Percentiles rank a stretch among this genome's conserved stretches.
Conservation (phyloP, 148 eudicot species). For the Amaranthus palmeri region DNA sequence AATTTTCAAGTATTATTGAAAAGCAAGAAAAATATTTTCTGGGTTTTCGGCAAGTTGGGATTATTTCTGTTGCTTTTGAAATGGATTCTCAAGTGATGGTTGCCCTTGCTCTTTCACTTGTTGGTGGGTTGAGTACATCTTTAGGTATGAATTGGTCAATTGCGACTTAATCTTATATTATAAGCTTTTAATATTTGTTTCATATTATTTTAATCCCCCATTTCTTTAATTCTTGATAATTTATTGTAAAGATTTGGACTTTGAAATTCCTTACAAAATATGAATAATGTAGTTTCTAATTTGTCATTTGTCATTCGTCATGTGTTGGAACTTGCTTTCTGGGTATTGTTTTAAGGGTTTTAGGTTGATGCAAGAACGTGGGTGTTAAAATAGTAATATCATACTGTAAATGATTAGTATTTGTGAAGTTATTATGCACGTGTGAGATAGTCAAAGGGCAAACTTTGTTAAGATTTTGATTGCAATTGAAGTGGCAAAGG, state of each 20-base stretch:
- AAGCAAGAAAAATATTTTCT: constrained; percentile 1
- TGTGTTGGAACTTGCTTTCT: not conserved
- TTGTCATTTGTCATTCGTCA: not conserved
- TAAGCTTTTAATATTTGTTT: not conserved
- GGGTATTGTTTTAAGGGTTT: not conserved
- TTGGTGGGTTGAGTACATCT: constrained; percentile 96
- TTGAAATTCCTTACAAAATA: not conserved
- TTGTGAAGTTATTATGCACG: not conserved
- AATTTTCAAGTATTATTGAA: constrained; percentile 1
- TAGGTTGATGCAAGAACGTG: constrained; percentile 13
- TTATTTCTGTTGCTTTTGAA: not conserved
- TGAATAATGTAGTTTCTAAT: constrained; percentile 7
- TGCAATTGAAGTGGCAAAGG: not conserved
- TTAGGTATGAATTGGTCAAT: constrained; percentile 44
- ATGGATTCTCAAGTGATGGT: constrained; percentile 95
- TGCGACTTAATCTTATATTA: constrained; percentile 4
- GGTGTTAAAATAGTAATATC: constrained; percentile 4
- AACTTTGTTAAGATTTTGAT: too few species aligned
- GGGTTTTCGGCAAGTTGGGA: constrained; percentile 10
- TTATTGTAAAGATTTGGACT: not conserved
- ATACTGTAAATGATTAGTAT: not conserved
- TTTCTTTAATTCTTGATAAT: not conserved
- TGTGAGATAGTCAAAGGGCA: constrained; percentile 2
- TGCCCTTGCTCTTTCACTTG: constrained; percentile 84
- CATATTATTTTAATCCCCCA: not conserved